Conservation (phyloP, 495 filamentous ascomycete genomes). For the Hyphodiscus hymeniophilus region DNA sequence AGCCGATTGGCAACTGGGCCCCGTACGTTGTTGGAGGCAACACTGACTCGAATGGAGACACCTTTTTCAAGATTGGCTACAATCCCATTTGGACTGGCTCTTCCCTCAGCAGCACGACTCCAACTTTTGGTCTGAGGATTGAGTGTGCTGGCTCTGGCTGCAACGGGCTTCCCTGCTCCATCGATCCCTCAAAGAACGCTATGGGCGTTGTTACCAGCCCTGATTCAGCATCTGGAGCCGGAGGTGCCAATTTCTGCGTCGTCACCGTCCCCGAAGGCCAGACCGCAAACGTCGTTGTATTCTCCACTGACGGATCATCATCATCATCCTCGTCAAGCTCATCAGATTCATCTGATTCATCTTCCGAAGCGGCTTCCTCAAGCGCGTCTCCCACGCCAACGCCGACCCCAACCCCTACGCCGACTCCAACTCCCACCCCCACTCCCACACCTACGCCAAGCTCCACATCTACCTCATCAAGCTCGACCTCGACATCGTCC, state of each 20-base stretch:
- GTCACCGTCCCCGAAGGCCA: conserved; percentile 64
- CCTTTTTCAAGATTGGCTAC: conserved; percentile 71
- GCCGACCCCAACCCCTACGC: conserved; percentile 1
- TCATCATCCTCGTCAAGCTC: neutral
- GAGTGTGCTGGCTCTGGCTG: conserved; percentile 58
- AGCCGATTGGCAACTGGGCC: conserved; percentile 71
- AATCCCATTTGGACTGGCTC: conserved; percentile 67
- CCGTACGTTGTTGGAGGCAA: conserved; percentile 77
- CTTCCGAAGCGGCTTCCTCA: neutral
- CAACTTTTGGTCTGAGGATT: conserved; percentile 63
- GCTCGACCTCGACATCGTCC: neutral
- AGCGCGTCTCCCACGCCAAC: neutral
- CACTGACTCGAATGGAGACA: conserved; percentile 52
- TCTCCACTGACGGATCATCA: conserved; percentile 23
- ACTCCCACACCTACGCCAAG: conserved; percentile 8
- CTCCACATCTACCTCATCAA: neutral
- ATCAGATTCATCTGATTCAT: neutral
- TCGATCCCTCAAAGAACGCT: conserved; percentile 53
- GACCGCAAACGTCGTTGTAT: conserved; percentile 63
- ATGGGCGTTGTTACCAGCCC: conserved; percentile 53
- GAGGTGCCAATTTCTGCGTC: conserved; percentile 68
- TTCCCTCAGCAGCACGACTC: conserved; percentile 46
- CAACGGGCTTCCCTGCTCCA: conserved; percentile 67
- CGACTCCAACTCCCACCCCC: conserved; percentile 6
- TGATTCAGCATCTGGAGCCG: conserved; percentile 46